A percentile compares a stretch with the other conserved stretches of the same genome.
These are phyloP conservation scores for Lipomyces spencermartinsiae DNA, from an alignment of 805 yeast genomes.

Conservation along the genomic window DNA sequence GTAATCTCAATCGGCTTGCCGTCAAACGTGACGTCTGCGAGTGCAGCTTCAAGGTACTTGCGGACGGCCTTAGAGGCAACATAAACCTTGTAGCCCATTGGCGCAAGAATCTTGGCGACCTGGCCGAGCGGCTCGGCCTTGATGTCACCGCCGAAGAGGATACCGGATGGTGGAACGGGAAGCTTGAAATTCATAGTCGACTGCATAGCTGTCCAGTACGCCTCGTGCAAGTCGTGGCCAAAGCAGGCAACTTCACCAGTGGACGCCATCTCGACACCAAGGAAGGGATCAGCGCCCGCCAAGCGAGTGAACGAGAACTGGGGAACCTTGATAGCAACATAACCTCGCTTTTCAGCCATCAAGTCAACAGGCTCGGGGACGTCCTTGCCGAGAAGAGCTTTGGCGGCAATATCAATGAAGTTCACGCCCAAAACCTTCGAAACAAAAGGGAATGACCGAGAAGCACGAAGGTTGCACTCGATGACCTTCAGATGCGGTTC, in stretches of 20 bases:
- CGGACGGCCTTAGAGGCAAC: conserved; percentile 77
- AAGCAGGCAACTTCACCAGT: conserved; percentile 99
- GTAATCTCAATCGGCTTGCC: conserved; percentile 53
- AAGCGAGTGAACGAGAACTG: conserved; percentile 98
- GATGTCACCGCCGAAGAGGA: conserved; percentile 93
- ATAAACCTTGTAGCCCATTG: conserved; percentile 81
- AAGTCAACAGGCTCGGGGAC: conserved; percentile 81
- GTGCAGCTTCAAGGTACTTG: conserved; percentile 63
- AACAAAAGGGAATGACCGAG: conserved; percentile 98
- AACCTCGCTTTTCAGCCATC: conserved; percentile 72
- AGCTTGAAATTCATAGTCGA: conserved; percentile 96
- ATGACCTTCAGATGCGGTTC: conserved; percentile 84
- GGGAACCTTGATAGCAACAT: conserved; percentile 97
- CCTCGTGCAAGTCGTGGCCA: conserved; percentile 83
- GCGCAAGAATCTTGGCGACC: conserved; percentile 72
- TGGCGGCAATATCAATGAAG: conserved; percentile 93
- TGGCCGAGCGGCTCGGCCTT: conserved; percentile 69
- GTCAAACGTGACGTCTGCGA: conserved; percentile 48
- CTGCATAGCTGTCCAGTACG: conserved; percentile 97
- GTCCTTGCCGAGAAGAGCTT: conserved; percentile 74
- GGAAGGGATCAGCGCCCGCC: conserved; percentile 99
- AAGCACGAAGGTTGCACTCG: conserved; percentile 98
- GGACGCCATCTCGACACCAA: conserved; percentile 99
- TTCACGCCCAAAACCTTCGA: conserved; percentile 95
- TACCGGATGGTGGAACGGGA: conserved; percentile 88